phyloP scores from a whole-genome alignment of 2,329 filamentous ascomycete species.

The Lasiodiplodia sp. region DNA sequence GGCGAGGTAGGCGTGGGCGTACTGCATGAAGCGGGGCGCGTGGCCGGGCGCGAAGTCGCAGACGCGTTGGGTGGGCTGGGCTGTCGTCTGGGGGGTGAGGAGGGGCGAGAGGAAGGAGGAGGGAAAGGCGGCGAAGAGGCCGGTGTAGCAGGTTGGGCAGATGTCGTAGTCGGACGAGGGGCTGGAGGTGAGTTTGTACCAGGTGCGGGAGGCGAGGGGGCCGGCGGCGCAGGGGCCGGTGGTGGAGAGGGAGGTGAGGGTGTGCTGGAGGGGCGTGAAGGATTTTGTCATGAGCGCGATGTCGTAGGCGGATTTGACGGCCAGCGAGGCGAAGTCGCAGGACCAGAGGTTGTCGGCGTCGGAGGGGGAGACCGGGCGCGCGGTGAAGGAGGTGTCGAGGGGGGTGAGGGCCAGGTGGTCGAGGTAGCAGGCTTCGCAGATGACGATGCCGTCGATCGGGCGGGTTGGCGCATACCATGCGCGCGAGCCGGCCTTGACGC shows the following conservation, averaged over 20 bases:
- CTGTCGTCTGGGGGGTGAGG: neutral
- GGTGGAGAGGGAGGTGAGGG: conserved; percentile 47
- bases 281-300: conserved; percentile 35
- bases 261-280: neutral
- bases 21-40: neutral
- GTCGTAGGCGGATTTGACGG: conserved; percentile 65
- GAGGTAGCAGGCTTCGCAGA: conserved; percentile 42
- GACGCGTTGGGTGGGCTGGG: neutral
- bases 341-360: conserved; percentile 66
- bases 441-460: neutral
- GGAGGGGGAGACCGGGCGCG: conserved; percentile 61
- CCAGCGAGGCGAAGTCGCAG: conserved; percentile 58
- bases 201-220: conserved; percentile 72
- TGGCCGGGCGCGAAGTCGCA: neutral
- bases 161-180: conserved; percentile 63
- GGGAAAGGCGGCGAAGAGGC: conserved; percentile 56
- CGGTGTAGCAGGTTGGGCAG: conserved; percentile 83
- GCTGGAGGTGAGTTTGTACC: conserved; percentile 57
- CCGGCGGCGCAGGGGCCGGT: conserved; percentile 49
- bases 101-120: conserved; percentile 60
- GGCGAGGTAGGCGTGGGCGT: neutral
- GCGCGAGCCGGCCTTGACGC: conserved; percentile 67
- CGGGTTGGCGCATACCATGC: conserved; percentile 58
- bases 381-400: conserved; percentile 62
- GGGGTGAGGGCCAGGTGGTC: conserved; percentile 70